Conservation (phyloP, 2,329 filamentous ascomycete genomes). For the Talaromyces sp. region DNA sequence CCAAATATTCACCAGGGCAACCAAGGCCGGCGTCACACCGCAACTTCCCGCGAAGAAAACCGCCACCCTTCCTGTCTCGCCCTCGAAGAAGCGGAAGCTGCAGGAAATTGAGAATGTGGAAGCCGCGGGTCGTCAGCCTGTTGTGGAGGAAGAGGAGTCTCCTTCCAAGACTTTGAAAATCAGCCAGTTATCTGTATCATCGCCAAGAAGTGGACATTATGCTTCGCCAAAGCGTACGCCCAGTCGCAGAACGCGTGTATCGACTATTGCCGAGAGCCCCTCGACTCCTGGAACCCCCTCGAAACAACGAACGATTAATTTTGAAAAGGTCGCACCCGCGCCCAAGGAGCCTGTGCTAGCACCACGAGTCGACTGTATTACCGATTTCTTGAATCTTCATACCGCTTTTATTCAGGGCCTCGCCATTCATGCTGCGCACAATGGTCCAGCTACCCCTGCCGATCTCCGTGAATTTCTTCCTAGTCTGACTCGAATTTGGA, state of each 20-base stretch:
- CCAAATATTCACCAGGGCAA: conserved; percentile 48
- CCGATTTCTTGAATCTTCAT: conserved; percentile 66
- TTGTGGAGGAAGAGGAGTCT: conserved; percentile 26
- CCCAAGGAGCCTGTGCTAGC: conserved; percentile 27
- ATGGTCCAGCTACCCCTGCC: conserved; percentile 63
- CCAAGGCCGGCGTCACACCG: conserved; percentile 41
- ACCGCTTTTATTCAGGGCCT: conserved; percentile 69
- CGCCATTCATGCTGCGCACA: conserved; percentile 70
- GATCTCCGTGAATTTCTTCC: conserved; percentile 65
- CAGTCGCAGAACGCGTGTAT: conserved; percentile 55
- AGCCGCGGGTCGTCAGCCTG: conserved; percentile 18
- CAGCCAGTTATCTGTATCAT: conserved; percentile 34
- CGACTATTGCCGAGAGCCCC: conserved; percentile 16
- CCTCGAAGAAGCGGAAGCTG: conserved; percentile 46
- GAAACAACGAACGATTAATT: conserved; percentile 29
- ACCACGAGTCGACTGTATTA: conserved; percentile 31
- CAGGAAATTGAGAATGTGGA: conserved; percentile 39
- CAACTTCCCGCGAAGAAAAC: conserved; percentile 38
- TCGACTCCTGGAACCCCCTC: conserved; percentile 29
- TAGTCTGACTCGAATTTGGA: conserved; percentile 69
- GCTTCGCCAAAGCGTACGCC: conserved; percentile 27
- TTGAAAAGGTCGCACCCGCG: conserved; percentile 13
- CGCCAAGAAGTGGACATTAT: conserved; percentile 35
- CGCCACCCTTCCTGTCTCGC: conserved; percentile 33
- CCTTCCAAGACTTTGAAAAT: conserved; percentile 40